phyloP scores from a whole-genome alignment of 176 grass and related monocot genomes.

The Phoenix dactylifera region DNA sequence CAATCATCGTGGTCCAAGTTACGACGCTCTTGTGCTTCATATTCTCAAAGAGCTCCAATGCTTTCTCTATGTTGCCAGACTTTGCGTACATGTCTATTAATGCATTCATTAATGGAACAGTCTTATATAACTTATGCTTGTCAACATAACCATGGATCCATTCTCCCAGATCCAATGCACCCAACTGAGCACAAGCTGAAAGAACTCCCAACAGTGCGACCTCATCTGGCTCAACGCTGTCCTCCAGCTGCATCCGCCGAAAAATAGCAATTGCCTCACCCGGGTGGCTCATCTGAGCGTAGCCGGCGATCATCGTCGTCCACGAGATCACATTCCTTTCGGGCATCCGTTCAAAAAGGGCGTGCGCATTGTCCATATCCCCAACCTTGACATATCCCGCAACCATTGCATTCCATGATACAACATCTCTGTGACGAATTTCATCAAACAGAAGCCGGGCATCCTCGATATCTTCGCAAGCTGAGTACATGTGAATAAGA shows the following conservation, averaged over 20 bases:
- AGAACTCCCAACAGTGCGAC: conserved; percentile 53
- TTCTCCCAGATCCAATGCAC: conserved; percentile 57
- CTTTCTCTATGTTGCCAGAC: conserved; percentile 45
- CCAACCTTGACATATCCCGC: conserved; percentile 38
- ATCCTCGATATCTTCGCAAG: conserved; percentile 18
- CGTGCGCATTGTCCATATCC: conserved; percentile 25
- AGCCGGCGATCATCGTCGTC: conserved; percentile 55
- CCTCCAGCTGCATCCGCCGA: conserved; percentile 71
- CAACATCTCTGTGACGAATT: conserved; percentile 33
- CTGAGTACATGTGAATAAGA: conserved; percentile 38
- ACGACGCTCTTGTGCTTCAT: conserved; percentile 51
- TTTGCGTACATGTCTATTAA: conserved; percentile 79
- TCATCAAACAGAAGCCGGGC: conserved; percentile 53
- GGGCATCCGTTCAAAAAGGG: conserved; percentile 60
- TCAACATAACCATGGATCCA: conserved; percentile 54
- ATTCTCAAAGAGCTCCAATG: conserved; percentile 56
- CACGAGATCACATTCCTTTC: conserved; percentile 53
- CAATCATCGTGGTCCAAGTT: conserved; percentile 61
- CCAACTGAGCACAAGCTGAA: conserved; percentile 55
- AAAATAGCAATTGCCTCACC: conserved; percentile 52
- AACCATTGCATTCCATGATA: conserved; percentile 59
- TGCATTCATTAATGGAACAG: conserved; percentile 50
- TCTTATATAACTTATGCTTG: conserved; percentile 21
- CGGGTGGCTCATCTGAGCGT: conserved; percentile 34
- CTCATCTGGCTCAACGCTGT: conserved; percentile 42